Base-by-base conservation (phyloP, 2,329 filamentous ascomycete genomes). In the Nemania sp. region DNA sequence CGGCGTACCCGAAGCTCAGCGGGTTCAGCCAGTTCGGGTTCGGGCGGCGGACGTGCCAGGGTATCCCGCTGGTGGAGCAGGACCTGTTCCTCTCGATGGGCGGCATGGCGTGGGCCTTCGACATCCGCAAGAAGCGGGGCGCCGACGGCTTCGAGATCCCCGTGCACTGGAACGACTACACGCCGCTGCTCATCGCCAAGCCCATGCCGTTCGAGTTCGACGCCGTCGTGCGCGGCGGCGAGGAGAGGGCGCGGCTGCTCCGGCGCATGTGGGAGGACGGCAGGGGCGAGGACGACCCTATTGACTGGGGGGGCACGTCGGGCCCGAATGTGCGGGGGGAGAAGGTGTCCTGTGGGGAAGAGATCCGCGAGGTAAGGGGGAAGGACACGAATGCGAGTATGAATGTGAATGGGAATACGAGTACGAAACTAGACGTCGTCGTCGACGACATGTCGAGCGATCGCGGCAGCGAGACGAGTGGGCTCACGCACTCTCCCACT, bases 11-110 rank as follows among this genome's bases (percentile, higher is more conserved):
- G 59, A 77, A 77, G 20, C 72, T 79, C 4, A 67, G 71, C 25
- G 78, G 80, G 34, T 77, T 74, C 65, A 74, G 73, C 29, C 74
- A 78, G 18, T 85, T 86, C 65, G 84, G 83, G 1, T 85, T 82
- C 66, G 83, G 83, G 0, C 76, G 82, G 2, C 74, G 83, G 2
- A 78, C 81, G 0, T 80, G 79, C 40, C 78, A 78, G 50, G 77
- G 77, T 3, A 64, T 77, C 2, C 75, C 77, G 18, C 74, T 79
- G 17, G 77, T 77, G 0, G 76, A 79, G 54, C 73, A 77, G 62
- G 75, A 77, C 39, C 68, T 79, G 11, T 77, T 75, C 63, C 72
- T 79, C 2, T 67, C 74, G 35, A 74, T 78, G 65, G 77, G 76
- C 25, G 71, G 75, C 18, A 65, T 79, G 56, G 72, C 74, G 0